These are phyloP conservation scores for Kuraishia cidri DNA, from an alignment of 805 yeast species.

Conservation along the genomic window DNA sequence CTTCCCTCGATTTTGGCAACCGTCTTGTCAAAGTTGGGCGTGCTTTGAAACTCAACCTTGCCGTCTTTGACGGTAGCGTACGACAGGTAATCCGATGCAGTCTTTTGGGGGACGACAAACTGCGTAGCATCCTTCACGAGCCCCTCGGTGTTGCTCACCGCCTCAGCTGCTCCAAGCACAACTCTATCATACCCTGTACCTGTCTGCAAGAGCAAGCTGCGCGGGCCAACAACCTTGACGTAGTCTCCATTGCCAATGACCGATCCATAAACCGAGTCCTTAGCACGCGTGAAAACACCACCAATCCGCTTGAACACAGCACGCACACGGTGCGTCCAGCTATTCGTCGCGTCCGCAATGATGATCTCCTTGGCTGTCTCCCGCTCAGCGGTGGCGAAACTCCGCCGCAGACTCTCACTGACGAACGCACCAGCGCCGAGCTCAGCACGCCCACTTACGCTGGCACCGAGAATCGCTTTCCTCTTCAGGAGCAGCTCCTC, in stretches of 20 bases:
- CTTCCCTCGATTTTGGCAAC: slow-evolving; percentile 19
- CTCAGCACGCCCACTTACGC: slow-evolving; percentile 39
- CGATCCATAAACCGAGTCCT: slow-evolving; percentile 8
- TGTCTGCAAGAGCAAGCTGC: slow-evolving; percentile 38
- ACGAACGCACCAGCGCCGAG: slow-evolving; percentile 11
- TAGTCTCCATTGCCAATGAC: slow-evolving; percentile 30
- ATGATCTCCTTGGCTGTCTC: not conserved
- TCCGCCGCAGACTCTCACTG: not conserved
- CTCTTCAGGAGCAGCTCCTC: slow-evolving; percentile 41
- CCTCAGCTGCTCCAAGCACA: slow-evolving; percentile 3
- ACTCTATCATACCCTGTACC: slow-evolving; percentile 21
- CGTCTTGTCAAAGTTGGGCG: slow-evolving; percentile 29
- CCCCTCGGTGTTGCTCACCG: slow-evolving; percentile 12
- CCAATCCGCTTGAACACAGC: not conserved
- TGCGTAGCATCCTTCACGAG: slow-evolving; percentile 7
- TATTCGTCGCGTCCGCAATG: too few relatives aligned
- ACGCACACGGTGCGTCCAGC: not conserved
- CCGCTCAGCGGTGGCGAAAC: not conserved
- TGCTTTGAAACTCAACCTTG: slow-evolving; percentile 31
- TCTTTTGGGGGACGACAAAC: slow-evolving; percentile 3
- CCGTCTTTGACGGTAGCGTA: slow-evolving; percentile 35
- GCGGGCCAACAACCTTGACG: slow-evolving; percentile 46
- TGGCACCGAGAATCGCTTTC: slow-evolving; percentile 37
- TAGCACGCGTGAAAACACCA: not conserved
- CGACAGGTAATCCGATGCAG: slow-evolving; percentile 35